Evolutionary conservation across 1,139 yeast species (phyloP).

Genomic region (Yamadazyma pseudoaaseri): DNA sequence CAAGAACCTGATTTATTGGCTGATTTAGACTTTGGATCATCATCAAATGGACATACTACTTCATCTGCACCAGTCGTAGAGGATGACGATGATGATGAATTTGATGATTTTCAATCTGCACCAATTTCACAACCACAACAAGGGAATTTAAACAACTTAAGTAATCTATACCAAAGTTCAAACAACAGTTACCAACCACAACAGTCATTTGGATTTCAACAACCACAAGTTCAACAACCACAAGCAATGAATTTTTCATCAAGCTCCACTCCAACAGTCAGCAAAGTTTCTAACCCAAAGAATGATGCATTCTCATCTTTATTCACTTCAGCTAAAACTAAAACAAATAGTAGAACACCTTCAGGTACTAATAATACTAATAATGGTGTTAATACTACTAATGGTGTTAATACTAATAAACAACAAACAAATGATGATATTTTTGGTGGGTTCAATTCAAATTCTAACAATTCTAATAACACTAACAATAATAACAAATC

Average conservation of each 20-base stretch:
- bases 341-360: conserved; percentile 18
- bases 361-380: conserved; percentile 11
- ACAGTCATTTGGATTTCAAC: conserved; percentile 13
- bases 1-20: conserved; percentile 46
- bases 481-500: conserved; percentile 11
- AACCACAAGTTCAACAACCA: conserved; percentile 16
- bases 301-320: conserved; percentile 82
- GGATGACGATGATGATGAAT: conserved; percentile 72
- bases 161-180: conserved; percentile 9
- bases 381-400: conserved; percentile 11
- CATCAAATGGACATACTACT: conserved; percentile 17
- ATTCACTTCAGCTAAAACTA: conserved; percentile 68
- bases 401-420: conserved; percentile 15
- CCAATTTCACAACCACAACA: conserved; percentile 37
- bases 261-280: conserved; percentile 30
- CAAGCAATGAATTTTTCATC: conserved; percentile 4
- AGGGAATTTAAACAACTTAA: conserved; percentile 23
- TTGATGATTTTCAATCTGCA: conserved; percentile 92
- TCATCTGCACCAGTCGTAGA: conserved; percentile 19
- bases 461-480: conserved; percentile 11
- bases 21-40: conserved; percentile 55
- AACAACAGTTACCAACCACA: conserved; percentile 12
- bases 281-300: conserved; percentile 16
- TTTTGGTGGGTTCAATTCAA: conserved; percentile 23
- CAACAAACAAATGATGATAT: conserved; percentile 16